Base-by-base conservation (phyloP, 2,329 filamentous ascomycete species). In the Parafenestella ontariensis region DNA sequence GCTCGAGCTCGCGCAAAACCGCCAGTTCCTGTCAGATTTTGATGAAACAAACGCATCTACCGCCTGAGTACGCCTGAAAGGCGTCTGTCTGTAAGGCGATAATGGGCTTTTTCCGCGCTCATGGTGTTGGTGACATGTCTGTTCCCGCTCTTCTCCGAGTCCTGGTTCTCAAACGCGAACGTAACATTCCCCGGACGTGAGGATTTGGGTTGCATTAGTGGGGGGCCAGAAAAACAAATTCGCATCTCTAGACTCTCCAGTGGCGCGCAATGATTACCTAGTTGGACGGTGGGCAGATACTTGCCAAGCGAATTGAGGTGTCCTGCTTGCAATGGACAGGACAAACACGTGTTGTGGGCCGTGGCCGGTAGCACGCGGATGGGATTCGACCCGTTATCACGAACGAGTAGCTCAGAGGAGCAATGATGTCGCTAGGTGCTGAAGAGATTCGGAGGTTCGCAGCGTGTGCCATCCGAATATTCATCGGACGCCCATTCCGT, bases 11-110 rank as follows among this genome's bases (percentile, higher is more conserved):
- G 46, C 33, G 43, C 45, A 29, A 52, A 52, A 58, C 46, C 33
- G 37, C 26, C 5, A 31, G n/a, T n/a, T 61, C 33, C 42, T 46
- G 45, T 53, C 44, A 47, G 37, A 46, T 48, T 34, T 49, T 26
- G 24, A 39, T 63, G 65, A 69, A 67, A 68, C 65, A 58, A 55
- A 56, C 49, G 59, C 62, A 28, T 41, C 51, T 52, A 44, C 52
- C 49, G 52, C 62, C 42, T 42, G 26, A 41, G 24, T 36, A 31
- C 43, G 46, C 52, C 40, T 40, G 26, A 44, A 7, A 37, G n/a
- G 13, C 2, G 4, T 24, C 20, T 5, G 15, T 20, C 5, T 13
- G 13, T 34, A 40, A 5, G 18, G 24, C 26, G 37, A 40, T 24
- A 13, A 17, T 8, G 10, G 9, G 62, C 7, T 62, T 63, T 10